Evolutionary conservation across 352 stramenopile genomes (phyloP), one percentile per base, ranked within the genome.

Genomic region (Pythium monospermum): DNA sequence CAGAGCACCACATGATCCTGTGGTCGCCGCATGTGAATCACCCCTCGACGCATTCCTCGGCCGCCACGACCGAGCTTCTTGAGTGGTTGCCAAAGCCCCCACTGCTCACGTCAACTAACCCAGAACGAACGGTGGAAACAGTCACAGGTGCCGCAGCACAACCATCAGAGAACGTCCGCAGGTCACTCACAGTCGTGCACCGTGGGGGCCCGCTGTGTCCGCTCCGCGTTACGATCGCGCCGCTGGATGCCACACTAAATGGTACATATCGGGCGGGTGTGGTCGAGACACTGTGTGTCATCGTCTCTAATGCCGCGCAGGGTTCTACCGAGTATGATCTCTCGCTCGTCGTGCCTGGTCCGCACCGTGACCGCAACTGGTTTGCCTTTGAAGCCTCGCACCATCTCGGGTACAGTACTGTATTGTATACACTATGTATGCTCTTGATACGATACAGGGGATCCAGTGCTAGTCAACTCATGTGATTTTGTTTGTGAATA

Each of bases 331-430:
- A 66, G 44, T 87, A 80, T 57, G 79, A 90, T 60, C 76, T 90
- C 52, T 78, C 76, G 48, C 63, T 90, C 31, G 59, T 85, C 32
- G 38, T 82, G 38, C 68, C 73, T 1, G 27, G 31, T 33, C 49
- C 39, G 8, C 40, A 33, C 16, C 12, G 28, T n/a, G 27, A 33
- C 4, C 43, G 41, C n/a, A 36, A 27, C 4, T 80, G 70, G 50
- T 56, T 87, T 39, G 66, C 66, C 13, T 85, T 90, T 33, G 78
- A 90, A 49, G 66, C 73, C 28, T 77, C 68, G 6, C 76, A 87
- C 43, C 76, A 69, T n/a, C 66, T 90, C 43, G 76, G 76, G 76
- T 89, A 71, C 42, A 38, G n/a, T 46, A 6, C 19, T 4, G 6
- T 21, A 43, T 6, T 19, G 8, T 11, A 16, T 45, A 23, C 19